Conservation (phyloP, 2,329 filamentous ascomycete species). For the Coleophoma cylindrospora region DNA sequence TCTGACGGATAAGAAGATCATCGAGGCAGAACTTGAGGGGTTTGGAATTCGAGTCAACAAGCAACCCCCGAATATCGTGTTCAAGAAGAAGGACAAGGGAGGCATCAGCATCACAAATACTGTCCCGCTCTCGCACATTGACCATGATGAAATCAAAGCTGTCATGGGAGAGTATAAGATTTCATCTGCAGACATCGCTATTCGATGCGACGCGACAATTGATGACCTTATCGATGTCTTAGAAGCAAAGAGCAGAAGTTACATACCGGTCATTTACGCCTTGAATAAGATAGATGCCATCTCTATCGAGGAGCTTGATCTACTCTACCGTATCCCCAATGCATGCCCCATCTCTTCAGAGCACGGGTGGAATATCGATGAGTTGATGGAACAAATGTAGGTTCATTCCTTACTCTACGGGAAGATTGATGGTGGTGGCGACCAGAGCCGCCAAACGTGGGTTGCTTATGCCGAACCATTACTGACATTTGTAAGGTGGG, state of each 20-base stretch:
- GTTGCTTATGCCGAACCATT: not conserved
- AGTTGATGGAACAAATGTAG: slow-evolving; percentile 89
- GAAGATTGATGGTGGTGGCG: no score
- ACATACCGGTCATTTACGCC: slow-evolving; percentile 98
- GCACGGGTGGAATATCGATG: slow-evolving; percentile 96
- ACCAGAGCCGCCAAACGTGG: no score
- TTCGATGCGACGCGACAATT: slow-evolving; percentile 94
- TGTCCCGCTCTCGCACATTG: slow-evolving; percentile 85
- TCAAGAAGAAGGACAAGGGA: slow-evolving; percentile 99
- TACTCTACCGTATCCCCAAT: slow-evolving; percentile 94
- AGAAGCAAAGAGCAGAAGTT: slow-evolving; percentile 89
- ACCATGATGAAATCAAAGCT: slow-evolving; percentile 93
- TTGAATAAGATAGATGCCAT: slow-evolving; percentile 99
- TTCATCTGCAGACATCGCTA: slow-evolving; percentile 93
- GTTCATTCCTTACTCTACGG: slow-evolving; percentile 14
- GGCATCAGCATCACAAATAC: slow-evolving; percentile 96
- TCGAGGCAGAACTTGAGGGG: slow-evolving; percentile 91
- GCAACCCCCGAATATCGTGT: slow-evolving; percentile 94
- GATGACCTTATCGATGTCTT: slow-evolving; percentile 96
- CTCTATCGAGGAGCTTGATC: slow-evolving; percentile 92
- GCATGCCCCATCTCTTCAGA: slow-evolving; percentile 96
- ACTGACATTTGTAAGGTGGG: slow-evolving; percentile 56
- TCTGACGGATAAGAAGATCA: slow-evolving; percentile 91
- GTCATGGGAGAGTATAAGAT: slow-evolving; percentile 98
- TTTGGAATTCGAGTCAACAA: slow-evolving; percentile 99